Percentiles rank a stretch among this genome's conserved stretches.
phyloP scores from a whole-genome alignment of 1,284 basidiomycete species.

The Apiotrichum gracile region DNA sequence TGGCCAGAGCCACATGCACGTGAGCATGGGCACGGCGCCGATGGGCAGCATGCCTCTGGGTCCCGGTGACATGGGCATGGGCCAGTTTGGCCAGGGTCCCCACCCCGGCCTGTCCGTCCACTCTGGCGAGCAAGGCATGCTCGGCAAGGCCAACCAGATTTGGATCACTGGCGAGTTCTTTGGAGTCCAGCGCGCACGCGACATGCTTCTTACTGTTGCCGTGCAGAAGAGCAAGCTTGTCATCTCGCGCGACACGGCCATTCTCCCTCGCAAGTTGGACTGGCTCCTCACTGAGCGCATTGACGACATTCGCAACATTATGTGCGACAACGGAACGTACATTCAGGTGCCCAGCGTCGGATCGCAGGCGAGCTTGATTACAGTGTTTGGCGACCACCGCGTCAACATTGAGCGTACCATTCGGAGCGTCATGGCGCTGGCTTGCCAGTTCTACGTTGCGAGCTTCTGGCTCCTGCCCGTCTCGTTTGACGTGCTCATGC shows the following conservation, averaged over 20 bases:
- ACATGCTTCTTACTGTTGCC: constrained; percentile 87
- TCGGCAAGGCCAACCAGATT: constrained; percentile 59
- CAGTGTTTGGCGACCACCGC: constrained; percentile 88
- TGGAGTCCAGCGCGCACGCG: constrained; percentile 85
- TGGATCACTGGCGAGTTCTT: constrained; percentile 99
- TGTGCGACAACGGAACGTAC: constrained; percentile 95
- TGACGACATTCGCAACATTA: constrained; percentile 82
- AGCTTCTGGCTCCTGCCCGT: constrained; percentile 93
- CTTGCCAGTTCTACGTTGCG: constrained; percentile 91
- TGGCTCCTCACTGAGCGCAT: constrained; percentile 93
- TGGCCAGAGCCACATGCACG: constrained; percentile 35
- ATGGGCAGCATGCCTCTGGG: constrained; percentile 25
- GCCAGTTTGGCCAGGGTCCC: constrained; percentile 30
- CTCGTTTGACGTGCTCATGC: constrained; percentile 85
- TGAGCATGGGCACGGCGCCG: constrained; percentile 32
- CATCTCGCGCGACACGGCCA: constrained; percentile 86
- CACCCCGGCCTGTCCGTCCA: constrained; percentile 39
- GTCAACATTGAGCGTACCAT: constrained; percentile 95
- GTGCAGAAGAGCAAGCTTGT: constrained; percentile 85
- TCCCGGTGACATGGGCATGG: constrained; percentile 25
- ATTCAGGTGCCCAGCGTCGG: constrained; percentile 82
- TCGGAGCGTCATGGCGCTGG: constrained; percentile 88
- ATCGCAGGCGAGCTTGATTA: constrained; percentile 72
- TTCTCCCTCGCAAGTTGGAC: constrained; percentile 92
- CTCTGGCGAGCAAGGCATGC: constrained; percentile 50